Conservation (phyloP, 495 filamentous ascomycete species). For the Achaetomiella virescens region DNA sequence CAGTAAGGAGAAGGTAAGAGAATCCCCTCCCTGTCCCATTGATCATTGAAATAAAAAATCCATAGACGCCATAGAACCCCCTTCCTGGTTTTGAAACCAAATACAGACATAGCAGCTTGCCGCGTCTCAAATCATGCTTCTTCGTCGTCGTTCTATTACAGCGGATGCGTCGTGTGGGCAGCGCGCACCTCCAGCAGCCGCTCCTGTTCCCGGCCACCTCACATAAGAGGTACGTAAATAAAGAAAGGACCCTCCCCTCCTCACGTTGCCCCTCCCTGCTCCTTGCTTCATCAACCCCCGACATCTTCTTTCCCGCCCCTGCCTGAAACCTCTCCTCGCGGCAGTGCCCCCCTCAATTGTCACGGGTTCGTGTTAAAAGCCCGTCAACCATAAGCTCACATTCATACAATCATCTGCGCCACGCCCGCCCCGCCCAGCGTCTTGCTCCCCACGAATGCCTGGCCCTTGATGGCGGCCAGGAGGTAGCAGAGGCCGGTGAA, state of each 20-base stretch:
- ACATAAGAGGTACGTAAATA: neutral
- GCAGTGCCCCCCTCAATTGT: too few species aligned
- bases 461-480: slow-evolving; percentile 78
- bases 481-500: slow-evolving; percentile 76
- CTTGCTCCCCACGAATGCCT: slow-evolving; percentile 95
- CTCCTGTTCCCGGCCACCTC: neutral
- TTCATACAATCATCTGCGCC: slow-evolving; percentile 98
- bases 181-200: neutral
- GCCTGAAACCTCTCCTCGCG: too few species aligned
- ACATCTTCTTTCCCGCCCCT: neutral
- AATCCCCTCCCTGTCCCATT: neutral
- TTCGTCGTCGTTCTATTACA: neutral
- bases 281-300: neutral
- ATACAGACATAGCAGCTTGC: slow-evolving; percentile 6
- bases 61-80: slow-evolving; percentile 16
- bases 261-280: neutral
- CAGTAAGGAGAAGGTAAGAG: neutral
- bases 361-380: neutral
- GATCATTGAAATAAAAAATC: neutral
- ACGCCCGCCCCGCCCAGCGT: slow-evolving; percentile 90
- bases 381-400: too few species aligned
- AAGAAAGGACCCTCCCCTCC: neutral
- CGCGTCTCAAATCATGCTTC: slow-evolving; percentile 10
- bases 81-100: neutral
- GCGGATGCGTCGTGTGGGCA: neutral